Conservation (phyloP, 1,284 basidiomycete genomes). For the Waitea zeae region DNA sequence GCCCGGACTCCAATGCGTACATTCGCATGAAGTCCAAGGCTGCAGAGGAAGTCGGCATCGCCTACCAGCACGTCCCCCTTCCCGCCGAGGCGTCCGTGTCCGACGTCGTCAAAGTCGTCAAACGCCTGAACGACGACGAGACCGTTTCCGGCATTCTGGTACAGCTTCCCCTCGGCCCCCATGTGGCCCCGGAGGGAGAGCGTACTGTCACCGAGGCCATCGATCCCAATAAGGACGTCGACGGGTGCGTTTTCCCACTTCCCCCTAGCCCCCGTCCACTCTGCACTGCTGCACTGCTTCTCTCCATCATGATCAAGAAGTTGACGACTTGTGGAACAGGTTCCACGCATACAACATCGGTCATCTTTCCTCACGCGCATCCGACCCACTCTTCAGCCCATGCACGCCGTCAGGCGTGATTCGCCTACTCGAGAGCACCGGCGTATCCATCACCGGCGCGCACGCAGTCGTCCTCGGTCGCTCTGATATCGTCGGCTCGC, state of each 20-base stretch:
- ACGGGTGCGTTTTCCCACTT: slow-evolving; percentile 44
- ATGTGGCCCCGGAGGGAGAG: slow-evolving; percentile 75
- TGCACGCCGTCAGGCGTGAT: slow-evolving; percentile 95
- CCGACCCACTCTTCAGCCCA: slow-evolving; percentile 81
- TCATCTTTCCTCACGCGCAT: slow-evolving; percentile 81
- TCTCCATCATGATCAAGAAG: not conserved
- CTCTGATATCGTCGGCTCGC: slow-evolving; percentile 96
- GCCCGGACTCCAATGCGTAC: slow-evolving; percentile 84
- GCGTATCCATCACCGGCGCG: slow-evolving; percentile 57
- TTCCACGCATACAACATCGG: slow-evolving; percentile 99
- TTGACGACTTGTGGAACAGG: slow-evolving; percentile 18
- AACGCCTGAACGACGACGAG: slow-evolving; percentile 74
- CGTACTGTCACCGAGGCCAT: slow-evolving; percentile 90
- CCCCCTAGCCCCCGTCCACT: slow-evolving; percentile 4
- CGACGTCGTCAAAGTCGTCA: slow-evolving; percentile 65
- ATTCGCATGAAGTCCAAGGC: slow-evolving; percentile 98
- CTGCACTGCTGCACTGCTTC: not conserved
- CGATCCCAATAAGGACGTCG: slow-evolving; percentile 89
- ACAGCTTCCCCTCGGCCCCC: slow-evolving; percentile 88
- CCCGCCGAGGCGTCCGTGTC: slow-evolving; percentile 60
- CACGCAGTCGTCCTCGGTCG: slow-evolving; percentile 90
- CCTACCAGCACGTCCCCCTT: slow-evolving; percentile 67
- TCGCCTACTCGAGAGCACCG: slow-evolving; percentile 76
- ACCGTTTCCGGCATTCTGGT: slow-evolving; percentile 84
- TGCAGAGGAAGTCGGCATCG: slow-evolving; percentile 88